Percentiles rank a stretch among this genome's conserved stretches.
These are phyloP conservation scores for Endothia cerciana DNA, from an alignment of 2,329 filamentous ascomycete genomes.

Conservation along the genomic window DNA sequence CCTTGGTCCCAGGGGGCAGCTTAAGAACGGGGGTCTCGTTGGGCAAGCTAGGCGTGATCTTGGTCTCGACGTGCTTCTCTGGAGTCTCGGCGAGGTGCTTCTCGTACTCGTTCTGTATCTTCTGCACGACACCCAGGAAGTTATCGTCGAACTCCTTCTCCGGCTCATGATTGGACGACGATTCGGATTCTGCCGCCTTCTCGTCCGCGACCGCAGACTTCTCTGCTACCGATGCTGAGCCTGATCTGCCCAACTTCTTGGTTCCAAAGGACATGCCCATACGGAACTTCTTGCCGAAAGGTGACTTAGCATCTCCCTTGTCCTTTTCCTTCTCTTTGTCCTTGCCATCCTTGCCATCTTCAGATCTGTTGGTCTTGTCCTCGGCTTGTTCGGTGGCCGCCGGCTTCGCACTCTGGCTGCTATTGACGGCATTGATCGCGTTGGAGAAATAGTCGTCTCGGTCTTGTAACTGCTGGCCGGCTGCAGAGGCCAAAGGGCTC, in stretches of 20 bases:
- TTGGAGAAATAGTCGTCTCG: conserved; percentile 79
- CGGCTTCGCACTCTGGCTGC: conserved; percentile 50
- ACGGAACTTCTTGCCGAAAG: conserved; percentile 85
- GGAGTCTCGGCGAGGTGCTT: conserved; percentile 63
- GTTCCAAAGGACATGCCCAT: conserved; percentile 77
- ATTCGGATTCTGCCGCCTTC: conserved; percentile 71
- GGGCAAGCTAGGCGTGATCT: conserved; percentile 69
- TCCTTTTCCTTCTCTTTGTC: conserved; percentile 54
- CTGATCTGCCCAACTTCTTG: conserved; percentile 79
- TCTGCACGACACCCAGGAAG: conserved; percentile 73
- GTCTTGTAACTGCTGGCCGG: conserved; percentile 65
- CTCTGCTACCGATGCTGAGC: conserved; percentile 66
- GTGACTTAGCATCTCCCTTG: conserved; percentile 53
- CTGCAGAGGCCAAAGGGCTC: conserved; percentile 55
- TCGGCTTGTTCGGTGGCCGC: conserved; percentile 49
- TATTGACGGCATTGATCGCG: conserved; percentile 53
- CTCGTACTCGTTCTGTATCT: conserved; percentile 74
- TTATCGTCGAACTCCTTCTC: conserved; percentile 77
- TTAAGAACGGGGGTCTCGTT: conserved; percentile 78
- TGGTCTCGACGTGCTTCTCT: conserved; percentile 59
- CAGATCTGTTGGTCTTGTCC: conserved; percentile 49
- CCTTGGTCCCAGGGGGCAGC: conserved; percentile 67
- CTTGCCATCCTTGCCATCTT: conserved; percentile 56
- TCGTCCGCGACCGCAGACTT: conserved; percentile 78
- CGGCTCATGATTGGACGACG: conserved; percentile 58